Conservation (phyloP, 164 flowering plant species). For the Chloranthus sessilifolius region DNA sequence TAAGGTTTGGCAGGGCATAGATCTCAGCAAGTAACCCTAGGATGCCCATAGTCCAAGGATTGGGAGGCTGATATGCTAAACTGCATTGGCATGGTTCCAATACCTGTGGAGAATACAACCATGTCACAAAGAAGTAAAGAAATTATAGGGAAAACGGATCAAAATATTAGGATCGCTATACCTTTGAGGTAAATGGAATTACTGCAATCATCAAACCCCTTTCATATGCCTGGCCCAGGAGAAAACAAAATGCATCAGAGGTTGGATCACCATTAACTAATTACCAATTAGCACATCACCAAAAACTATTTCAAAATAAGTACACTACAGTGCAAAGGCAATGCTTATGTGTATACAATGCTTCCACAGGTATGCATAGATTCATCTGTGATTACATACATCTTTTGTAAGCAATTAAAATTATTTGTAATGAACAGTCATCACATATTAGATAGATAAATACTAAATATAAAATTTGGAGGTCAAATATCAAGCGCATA, state of each 20-base stretch:
- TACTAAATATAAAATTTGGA: no score
- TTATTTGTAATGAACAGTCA: no score
- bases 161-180: constrained; percentile 19
- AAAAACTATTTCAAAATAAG: background rate
- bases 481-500: no score
- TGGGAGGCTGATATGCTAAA: constrained; percentile 89
- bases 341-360: no score
- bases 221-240: constrained; percentile 73
- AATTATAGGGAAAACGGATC: background rate
- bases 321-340: no score
- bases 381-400: no score
- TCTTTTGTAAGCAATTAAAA: no score
- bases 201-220: constrained; percentile 97
- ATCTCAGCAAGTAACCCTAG: constrained; percentile 88
- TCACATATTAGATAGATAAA: no score
- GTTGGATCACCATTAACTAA: background rate
- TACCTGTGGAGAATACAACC: constrained; percentile 55
- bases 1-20: constrained; percentile 87
- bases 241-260: constrained; percentile 3
- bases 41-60: constrained; percentile 99
- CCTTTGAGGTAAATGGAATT: constrained; percentile 97
- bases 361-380: no score
- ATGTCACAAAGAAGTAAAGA: background rate
- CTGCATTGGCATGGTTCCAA: constrained; percentile 88
- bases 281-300: background rate